Base-by-base conservation (phyloP, 2,329 filamentous ascomycete species). In the Aspergillus fumigatus region DNA sequence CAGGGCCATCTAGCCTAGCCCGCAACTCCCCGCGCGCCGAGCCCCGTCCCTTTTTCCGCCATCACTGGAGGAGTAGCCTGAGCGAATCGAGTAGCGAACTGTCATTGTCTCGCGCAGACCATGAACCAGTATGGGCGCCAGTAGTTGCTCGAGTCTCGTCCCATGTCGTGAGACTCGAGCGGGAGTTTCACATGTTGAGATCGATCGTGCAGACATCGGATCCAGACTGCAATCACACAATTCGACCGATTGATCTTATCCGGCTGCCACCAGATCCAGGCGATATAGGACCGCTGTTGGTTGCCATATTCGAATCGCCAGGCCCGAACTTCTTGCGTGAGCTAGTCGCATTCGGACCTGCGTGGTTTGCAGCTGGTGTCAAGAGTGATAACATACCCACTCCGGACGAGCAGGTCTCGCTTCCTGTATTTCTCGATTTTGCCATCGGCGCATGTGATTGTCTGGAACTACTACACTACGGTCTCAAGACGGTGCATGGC, bases 391-490 rank as follows among this genome's bases (percentile, higher is more conserved):
- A 77, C 40, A 71, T 79, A n/a, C 77, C 79, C 40, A 74, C 73
- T 2, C 78, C 85, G 1, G 79, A 79, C 19, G 79, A 83, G 19
- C 82, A 84, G 40, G 85, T 94, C 47, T 85, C 87, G 48, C 77
- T 97, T 5, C 81, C 88, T 49, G 80, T 84, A 17, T 97, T 97
- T 67, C 81, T 97, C 27, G 88, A 96, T 67, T 97, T 97, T 69
- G 93, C 92, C 29, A 90, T 96, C 57, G 92, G 92, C 25, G 89
- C 92, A 1, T 85, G 89, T 5, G 85, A 95, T 71, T 95, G 90
- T 68, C 76, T 96, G 50, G 92, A 97, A 72, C 86, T 95, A 49
- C 77, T 97, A n/a, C 93, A 97, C 67, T 92, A 97, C 73, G 87
- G 89, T 8, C 84, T 93, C 56, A 88, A 90, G 58, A 85, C 92